Percentiles rank a stretch among this genome's conserved stretches.
These are phyloP conservation scores for Pseudozyma sp. DNA, from an alignment of 1,284 basidiomycete genomes.

Conservation along the genomic window DNA sequence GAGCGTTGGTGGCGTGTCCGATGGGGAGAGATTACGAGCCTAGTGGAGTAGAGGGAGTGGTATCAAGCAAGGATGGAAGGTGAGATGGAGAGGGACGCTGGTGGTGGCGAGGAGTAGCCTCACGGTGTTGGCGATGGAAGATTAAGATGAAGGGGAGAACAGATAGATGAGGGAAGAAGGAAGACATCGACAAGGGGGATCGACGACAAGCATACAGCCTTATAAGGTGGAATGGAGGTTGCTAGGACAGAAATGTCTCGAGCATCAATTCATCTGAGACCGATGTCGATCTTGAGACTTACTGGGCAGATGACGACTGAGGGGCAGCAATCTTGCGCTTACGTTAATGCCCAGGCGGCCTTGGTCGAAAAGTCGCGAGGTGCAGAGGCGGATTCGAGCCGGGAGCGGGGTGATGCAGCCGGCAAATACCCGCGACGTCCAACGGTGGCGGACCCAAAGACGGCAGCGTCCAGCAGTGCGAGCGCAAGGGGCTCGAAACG, in stretches of 20 bases:
- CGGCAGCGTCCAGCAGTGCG: constrained; percentile 15
- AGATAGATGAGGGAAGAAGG: constrained; percentile 4
- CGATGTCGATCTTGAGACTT: constrained; percentile 12
- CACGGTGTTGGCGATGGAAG: background rate
- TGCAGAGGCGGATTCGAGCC: background rate
- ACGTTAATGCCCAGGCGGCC: background rate
- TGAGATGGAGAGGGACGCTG: background rate
- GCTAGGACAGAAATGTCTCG: constrained; percentile 21
- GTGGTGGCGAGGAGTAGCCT: background rate
- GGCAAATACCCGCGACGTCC: background rate
- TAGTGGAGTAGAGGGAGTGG: background rate
- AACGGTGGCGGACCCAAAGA: constrained; percentile 20
- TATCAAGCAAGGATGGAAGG: background rate
- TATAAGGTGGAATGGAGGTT: constrained; percentile 37
- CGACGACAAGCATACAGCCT: constrained; percentile 32
- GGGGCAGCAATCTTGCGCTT: background rate
- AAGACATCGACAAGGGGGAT: constrained; percentile 18
- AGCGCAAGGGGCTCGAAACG: constrained; percentile 24
- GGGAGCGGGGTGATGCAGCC: no score
- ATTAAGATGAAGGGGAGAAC: background rate
- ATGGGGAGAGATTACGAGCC: background rate
- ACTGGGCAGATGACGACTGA: background rate
- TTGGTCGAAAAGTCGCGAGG: background rate
- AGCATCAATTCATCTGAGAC: constrained; percentile 8
- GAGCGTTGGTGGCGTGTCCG: background rate